These are phyloP conservation scores for Sporothrix mexicana DNA, from an alignment of 2,329 filamentous ascomycete genomes.

Conservation along the genomic window DNA sequence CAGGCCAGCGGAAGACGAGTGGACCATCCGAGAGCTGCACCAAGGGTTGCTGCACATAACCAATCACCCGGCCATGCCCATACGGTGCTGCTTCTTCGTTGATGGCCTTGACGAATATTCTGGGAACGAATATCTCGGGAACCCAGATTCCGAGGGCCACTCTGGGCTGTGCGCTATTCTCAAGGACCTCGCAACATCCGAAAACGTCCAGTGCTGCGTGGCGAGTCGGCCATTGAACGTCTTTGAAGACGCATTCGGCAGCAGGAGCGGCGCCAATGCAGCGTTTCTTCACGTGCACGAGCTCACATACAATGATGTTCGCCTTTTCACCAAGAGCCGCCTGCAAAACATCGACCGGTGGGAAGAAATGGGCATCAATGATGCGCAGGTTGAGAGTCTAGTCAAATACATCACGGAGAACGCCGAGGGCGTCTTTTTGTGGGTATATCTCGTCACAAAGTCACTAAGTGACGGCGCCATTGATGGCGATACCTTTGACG, in stretches of 20 bases:
- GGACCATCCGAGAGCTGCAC: conserved; percentile 9
- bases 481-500: too few relatives aligned
- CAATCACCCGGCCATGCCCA: neutral
- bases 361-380: too few relatives aligned
- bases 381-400: too few relatives aligned
- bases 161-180: neutral
- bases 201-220: conserved; percentile 29
- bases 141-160: neutral
- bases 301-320: conserved; percentile 20
- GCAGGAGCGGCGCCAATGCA: neutral
- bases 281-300: conserved; percentile 14
- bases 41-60: conserved; percentile 1
- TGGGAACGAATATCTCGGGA: too few relatives aligned
- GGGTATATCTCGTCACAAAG: too few relatives aligned
- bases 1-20: neutral
- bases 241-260: conserved; percentile 16
- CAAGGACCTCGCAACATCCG: neutral
- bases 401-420: too few relatives aligned
- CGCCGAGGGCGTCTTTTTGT: too few relatives aligned
- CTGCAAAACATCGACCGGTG: too few relatives aligned
- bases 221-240: conserved; percentile 30
- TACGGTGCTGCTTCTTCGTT: conserved; percentile 30
- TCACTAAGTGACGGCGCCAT: too few relatives aligned
- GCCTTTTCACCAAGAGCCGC: too few relatives aligned
- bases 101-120: conserved; percentile 32